These are phyloP conservation scores for Linum tenue DNA, from an alignment of 345 rosid species.

Conservation along the genomic window DNA sequence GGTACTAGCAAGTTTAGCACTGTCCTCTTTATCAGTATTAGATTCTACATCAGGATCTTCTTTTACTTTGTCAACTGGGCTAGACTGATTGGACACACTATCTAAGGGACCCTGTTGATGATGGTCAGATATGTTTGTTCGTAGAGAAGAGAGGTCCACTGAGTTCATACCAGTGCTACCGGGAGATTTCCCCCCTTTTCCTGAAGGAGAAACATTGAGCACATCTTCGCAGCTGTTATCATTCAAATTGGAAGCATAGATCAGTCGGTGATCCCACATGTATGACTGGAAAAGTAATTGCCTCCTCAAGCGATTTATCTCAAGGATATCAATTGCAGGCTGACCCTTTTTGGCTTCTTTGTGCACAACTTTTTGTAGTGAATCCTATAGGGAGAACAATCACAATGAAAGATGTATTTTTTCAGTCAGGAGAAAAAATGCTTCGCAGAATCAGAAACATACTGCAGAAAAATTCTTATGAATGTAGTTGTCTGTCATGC, in stretches of 20 bases:
- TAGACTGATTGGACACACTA: too few relatives aligned
- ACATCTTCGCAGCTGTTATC: neutral
- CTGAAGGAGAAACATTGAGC: slow-evolving; percentile 2
- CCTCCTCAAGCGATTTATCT: slow-evolving; percentile 16
- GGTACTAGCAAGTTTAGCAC: slow-evolving; percentile 25
- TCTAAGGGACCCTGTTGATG: too few relatives aligned
- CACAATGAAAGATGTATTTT: neutral
- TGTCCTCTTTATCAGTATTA: slow-evolving; percentile 25
- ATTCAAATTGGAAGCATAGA: slow-evolving; percentile 5
- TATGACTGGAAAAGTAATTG: slow-evolving; percentile 14
- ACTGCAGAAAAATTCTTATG: too few relatives aligned
- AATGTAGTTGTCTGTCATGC: neutral
- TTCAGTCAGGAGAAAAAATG: too few relatives aligned
- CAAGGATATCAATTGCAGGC: slow-evolving; percentile 18
- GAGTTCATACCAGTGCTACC: slow-evolving; percentile 25
- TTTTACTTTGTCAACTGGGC: slow-evolving; percentile 20
- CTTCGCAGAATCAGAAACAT: too few relatives aligned
- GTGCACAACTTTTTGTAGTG: neutral
- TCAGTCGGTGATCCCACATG: slow-evolving; percentile 18
- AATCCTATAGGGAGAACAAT: slow-evolving; percentile 7
- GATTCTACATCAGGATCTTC: slow-evolving; percentile 23
- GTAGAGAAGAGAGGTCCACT: too few relatives aligned
- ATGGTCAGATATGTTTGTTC: too few relatives aligned
- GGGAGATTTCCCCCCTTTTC: slow-evolving; percentile 27
- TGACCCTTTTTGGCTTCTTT: slow-evolving; percentile 15